Conservation (phyloP, 768 basidiomycete genomes). For the Piloderma croceum region DNA sequence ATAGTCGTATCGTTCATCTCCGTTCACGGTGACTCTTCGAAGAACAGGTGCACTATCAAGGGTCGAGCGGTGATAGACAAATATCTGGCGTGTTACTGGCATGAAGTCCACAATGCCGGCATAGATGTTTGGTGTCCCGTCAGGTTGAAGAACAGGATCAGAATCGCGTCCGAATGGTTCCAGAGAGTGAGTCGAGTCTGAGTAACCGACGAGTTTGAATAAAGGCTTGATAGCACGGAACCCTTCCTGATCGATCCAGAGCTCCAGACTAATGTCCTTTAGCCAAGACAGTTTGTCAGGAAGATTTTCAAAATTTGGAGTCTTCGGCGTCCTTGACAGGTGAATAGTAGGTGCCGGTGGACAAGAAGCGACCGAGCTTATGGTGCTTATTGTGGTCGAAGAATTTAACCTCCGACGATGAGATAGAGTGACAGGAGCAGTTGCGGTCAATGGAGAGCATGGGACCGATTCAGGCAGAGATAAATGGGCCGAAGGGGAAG, state of each 20-base stretch:
- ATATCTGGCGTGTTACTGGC: slow-evolving; percentile 52
- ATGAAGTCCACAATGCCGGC: slow-evolving; percentile 59
- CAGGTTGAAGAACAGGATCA: slow-evolving; percentile 17
- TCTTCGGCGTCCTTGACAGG: too few relatives aligned
- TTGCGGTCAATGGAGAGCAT: too few relatives aligned
- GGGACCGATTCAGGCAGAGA: not conserved
- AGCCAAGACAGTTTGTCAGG: slow-evolving; percentile 48
- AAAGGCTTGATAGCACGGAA: slow-evolving; percentile 58
- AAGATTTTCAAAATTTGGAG: too few relatives aligned
- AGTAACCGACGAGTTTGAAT: slow-evolving; percentile 55
- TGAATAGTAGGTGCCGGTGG: too few relatives aligned
- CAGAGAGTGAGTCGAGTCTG: slow-evolving; percentile 24
- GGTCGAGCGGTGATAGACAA: slow-evolving; percentile 66
- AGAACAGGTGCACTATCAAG: slow-evolving; percentile 66
- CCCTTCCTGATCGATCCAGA: slow-evolving; percentile 82
- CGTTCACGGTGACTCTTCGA: slow-evolving; percentile 60
- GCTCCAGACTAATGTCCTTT: slow-evolving; percentile 45
- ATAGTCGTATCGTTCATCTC: slow-evolving; percentile 66
- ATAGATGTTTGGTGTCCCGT: slow-evolving; percentile 6
- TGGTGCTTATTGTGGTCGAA: too few relatives aligned
- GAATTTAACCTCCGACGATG: too few relatives aligned
- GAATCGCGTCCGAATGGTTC: slow-evolving; percentile 22
- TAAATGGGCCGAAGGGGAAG: not conserved
- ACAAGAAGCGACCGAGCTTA: too few relatives aligned
- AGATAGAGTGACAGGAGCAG: too few relatives aligned